A percentile compares a stretch with the other conserved stretches of the same genome.
phyloP scores from a whole-genome alignment of 1,284 basidiomycete genomes.

The Irpex lacteus region DNA sequence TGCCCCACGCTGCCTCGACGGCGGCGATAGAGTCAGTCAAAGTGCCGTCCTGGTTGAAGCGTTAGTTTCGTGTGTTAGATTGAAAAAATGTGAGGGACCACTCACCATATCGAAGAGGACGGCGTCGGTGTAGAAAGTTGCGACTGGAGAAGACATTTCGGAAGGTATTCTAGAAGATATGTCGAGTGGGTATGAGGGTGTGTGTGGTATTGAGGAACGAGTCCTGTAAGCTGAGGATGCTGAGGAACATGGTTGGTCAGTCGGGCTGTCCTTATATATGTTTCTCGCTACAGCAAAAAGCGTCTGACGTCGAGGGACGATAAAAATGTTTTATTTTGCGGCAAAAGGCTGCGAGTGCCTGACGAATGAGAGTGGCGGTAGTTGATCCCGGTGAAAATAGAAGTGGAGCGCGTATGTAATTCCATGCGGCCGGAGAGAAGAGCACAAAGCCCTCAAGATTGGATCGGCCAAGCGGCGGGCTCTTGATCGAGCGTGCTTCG shows the following conservation, averaged over 20 bases:
- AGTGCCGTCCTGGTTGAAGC: constrained; percentile 54
- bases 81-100: constrained; percentile 6
- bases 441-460: neutral
- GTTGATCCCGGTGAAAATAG: neutral
- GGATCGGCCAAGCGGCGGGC: neutral
- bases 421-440: neutral
- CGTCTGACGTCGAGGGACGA: constrained; percentile 16
- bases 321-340: neutral
- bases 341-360: neutral
- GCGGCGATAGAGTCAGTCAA: constrained; percentile 75
- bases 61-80: neutral
- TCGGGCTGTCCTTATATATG: constrained; percentile 12
- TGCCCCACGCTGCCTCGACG: constrained; percentile 78
- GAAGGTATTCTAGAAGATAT: constrained; percentile 5
- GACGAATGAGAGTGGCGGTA: neutral
- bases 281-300: neutral
- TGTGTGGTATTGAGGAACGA: constrained; percentile 9
- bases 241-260: neutral
- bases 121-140: constrained; percentile 52
- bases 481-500: neutral
- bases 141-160: constrained; percentile 25
- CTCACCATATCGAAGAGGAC: constrained; percentile 75
- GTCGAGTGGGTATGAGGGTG: constrained; percentile 11
- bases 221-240: neutral
- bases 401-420: constrained; percentile 3